Evolutionary conservation across 208 protist species (phyloP), one percentile per base, ranked within the genome.

Genomic region (Leishmania guyanensis): DNA sequence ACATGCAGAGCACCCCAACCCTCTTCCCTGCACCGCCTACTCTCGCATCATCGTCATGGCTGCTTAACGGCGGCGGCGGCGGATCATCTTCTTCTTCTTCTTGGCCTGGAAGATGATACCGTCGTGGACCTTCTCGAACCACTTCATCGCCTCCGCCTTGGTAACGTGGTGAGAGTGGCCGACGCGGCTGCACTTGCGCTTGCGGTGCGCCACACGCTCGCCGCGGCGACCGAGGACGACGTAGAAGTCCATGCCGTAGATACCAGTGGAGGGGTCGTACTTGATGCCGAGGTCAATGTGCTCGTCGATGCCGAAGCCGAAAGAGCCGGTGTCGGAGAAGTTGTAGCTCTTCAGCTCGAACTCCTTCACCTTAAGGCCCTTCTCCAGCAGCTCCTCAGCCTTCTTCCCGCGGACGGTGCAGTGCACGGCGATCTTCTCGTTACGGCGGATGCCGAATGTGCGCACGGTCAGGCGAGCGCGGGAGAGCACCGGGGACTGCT

Each of bases 281-380:
- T 99, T 99, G 92, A 99, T 98, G 83, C 99, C 99, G 65, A 99
- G 98, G 97, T 99, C 99, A 84, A 99, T 99, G 98, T 99, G 99
- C 95, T 99, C 99, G 82, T 98, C 91, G 90, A 99, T 99, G 94
- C 99, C 99, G 88, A 99, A 99, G 84, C 99, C 99, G 86, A 99
- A 99, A 98, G 98, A 99, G 86, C 99, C 99, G 62, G 89, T 99
- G 77, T 93, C 81, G 78, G 95, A 97, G 94, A 99, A 99, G 93
- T 99, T 99, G 83, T 92, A 94, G 75, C 88, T 88, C 90, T 95
- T 92, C 77, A 99, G 95, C 93, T 99, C 99, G 86, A 99, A 99
- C 89, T 99, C 99, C 95, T 99, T 99, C 73, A 99, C 99, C 92
- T 98, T 97, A 60, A 99, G 95, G 88, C 98, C 99, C 77, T 97